Conservation (phyloP, 2,329 filamentous ascomycete genomes). For the Metarhizium album region DNA sequence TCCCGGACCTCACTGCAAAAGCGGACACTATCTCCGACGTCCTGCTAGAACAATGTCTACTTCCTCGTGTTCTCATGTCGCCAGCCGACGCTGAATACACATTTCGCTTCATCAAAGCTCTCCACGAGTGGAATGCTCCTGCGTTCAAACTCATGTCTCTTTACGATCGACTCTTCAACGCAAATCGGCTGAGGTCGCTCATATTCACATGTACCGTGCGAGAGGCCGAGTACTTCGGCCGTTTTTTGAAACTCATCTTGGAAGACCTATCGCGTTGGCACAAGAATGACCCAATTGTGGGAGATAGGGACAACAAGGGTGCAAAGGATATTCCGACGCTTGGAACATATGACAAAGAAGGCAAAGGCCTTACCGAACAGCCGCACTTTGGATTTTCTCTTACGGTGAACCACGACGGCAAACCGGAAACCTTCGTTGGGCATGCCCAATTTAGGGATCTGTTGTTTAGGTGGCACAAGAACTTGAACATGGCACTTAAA, state of each 20-base stretch:
- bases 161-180: slow-evolving; percentile 73
- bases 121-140: slow-evolving; percentile 74
- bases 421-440: slow-evolving; percentile 61
- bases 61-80: slow-evolving; percentile 79
- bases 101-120: slow-evolving; percentile 74
- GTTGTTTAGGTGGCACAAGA: slow-evolving; percentile 83
- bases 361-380: slow-evolving; percentile 36
- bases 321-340: slow-evolving; percentile 42
- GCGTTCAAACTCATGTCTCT: slow-evolving; percentile 81
- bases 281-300: slow-evolving; percentile 50
- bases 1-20: slow-evolving; percentile 54
- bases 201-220: slow-evolving; percentile 85
- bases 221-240: slow-evolving; percentile 87
- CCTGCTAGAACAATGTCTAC: slow-evolving; percentile 79
- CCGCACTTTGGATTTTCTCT: slow-evolving; percentile 69
- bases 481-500: slow-evolving; percentile 69
- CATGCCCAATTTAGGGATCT: slow-evolving; percentile 80
- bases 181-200: slow-evolving; percentile 68
- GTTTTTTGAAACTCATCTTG: slow-evolving; percentile 75
- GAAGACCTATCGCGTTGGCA: slow-evolving; percentile 80
- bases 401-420: slow-evolving; percentile 53
- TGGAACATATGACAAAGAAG: slow-evolving; percentile 77
- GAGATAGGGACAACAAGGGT: slow-evolving; percentile 21
- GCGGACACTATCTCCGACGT: slow-evolving; percentile 59
- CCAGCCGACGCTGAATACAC: slow-evolving; percentile 81